phyloP scores from a whole-genome alignment of 148 eudicot species.

The Cornus suecica region DNA sequence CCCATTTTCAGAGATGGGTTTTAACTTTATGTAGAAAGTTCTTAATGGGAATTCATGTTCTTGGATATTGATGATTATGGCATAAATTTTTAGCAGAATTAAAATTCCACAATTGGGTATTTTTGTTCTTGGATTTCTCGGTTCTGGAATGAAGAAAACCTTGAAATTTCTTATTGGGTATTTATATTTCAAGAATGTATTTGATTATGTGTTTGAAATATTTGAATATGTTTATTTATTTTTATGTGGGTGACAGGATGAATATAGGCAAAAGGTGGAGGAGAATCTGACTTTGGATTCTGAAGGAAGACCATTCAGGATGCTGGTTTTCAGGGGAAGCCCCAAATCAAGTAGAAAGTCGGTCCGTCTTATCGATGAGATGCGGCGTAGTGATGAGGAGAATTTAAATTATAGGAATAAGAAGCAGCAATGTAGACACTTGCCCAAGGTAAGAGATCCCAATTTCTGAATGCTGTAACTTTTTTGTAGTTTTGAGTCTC shows the following conservation, averaged over 20 bases:
- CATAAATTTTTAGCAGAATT: neutral
- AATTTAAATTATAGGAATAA: neutral
- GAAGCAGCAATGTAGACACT: conserved; percentile 15
- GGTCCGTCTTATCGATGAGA: conserved; percentile 29
- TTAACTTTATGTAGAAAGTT: neutral
- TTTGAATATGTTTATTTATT: neutral
- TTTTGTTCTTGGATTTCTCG: neutral
- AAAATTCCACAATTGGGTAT: neutral
- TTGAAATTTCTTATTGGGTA: neutral
- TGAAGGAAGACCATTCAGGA: conserved; percentile 40
- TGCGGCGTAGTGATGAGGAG: conserved; percentile 27
- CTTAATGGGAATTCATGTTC: neutral
- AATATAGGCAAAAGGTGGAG: conserved; percentile 22
- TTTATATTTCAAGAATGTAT: neutral
- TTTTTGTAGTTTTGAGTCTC: neutral
- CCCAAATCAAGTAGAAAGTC: conserved; percentile 37
- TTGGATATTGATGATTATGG: neutral
- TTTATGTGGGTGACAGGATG: conserved; percentile 12
- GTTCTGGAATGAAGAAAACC: neutral
- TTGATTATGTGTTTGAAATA: neutral
- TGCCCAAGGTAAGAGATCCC: conserved; percentile 23
- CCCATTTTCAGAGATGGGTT: neutral
- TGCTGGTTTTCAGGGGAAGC: conserved; percentile 48
- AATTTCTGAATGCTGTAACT: neutral
- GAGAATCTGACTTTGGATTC: conserved; percentile 31